Percentiles rank a stretch among this genome's conserved stretches.
Conservation (phyloP, 441 rosid species). For the Gossypium gossypioides region DNA sequence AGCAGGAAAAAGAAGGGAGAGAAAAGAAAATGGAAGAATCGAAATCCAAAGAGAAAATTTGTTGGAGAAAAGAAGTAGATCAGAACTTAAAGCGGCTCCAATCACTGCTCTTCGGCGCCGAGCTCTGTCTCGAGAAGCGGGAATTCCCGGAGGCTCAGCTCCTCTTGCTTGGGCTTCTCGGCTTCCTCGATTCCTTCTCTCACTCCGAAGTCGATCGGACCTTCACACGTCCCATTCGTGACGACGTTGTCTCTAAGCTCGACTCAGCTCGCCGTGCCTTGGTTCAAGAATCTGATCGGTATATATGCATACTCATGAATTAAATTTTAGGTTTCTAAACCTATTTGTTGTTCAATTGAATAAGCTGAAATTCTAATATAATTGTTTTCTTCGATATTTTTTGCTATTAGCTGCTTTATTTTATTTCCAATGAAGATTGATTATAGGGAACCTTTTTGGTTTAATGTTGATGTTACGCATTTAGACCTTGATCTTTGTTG, state of each 20-base stretch:
- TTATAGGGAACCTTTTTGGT: background rate
- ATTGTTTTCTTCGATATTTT: background rate
- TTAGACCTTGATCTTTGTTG: background rate
- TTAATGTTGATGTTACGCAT: background rate
- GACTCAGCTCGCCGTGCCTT: slow-evolving; percentile 50
- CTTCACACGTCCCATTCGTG: slow-evolving; percentile 56
- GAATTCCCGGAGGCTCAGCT: slow-evolving; percentile 63
- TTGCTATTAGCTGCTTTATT: background rate
- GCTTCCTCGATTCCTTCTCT: slow-evolving; percentile 76
- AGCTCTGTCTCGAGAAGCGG: slow-evolving; percentile 50
- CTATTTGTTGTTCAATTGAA: background rate
- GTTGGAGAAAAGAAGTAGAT: slow-evolving; percentile 71
- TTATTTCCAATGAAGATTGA: background rate
- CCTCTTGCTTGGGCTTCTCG: slow-evolving; percentile 74
- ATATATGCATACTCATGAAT: slow-evolving; percentile 23
- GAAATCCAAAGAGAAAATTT: slow-evolving; percentile 8
- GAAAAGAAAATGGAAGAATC: slow-evolving; percentile 20
- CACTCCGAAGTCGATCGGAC: slow-evolving; percentile 41
- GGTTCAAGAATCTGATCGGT: slow-evolving; percentile 67
- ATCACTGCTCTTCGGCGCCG: slow-evolving; percentile 71
- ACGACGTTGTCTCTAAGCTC: slow-evolving; percentile 54
- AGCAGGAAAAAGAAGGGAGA: slow-evolving; percentile 6
- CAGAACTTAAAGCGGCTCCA: slow-evolving; percentile 78
- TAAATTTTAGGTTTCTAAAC: background rate
- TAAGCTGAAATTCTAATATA: background rate